Conservation (phyloP, 2,329 filamentous ascomycete genomes). For the Fusarium mexicanum region DNA sequence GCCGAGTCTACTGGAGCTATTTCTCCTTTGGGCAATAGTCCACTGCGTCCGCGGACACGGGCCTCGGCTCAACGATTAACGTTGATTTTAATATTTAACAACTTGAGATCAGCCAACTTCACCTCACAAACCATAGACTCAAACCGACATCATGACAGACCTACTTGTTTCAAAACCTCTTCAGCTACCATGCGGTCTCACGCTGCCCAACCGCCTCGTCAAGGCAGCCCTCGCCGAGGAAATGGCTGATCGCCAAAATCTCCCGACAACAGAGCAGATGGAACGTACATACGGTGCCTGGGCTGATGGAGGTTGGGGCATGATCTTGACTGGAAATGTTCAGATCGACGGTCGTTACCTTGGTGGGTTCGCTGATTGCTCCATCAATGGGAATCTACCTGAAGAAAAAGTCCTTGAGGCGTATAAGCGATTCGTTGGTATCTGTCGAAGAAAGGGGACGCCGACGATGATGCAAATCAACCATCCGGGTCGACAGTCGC, state of each 20-base stretch:
- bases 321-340: slow-evolving; percentile 62
- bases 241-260: slow-evolving; percentile 52
- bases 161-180: slow-evolving; percentile 49
- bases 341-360: slow-evolving; percentile 53
- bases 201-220: slow-evolving; percentile 63
- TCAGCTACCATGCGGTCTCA: slow-evolving; percentile 64
- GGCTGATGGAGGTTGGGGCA: slow-evolving; percentile 63
- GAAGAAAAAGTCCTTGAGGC: slow-evolving; percentile 45
- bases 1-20: slow-evolving; percentile 10
- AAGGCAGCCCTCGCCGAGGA: slow-evolving; percentile 62
- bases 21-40: slow-evolving; percentile 19
- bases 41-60: background rate
- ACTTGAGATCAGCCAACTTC: background rate
- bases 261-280: slow-evolving; percentile 54
- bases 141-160: slow-evolving; percentile 11
- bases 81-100: slow-evolving; percentile 1
- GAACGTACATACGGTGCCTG: slow-evolving; percentile 61
- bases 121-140: background rate
- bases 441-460: slow-evolving; percentile 46
- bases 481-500: slow-evolving; percentile 59
- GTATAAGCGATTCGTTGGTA: slow-evolving; percentile 52
- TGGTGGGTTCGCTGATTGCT: slow-evolving; percentile 48
- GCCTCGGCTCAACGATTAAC: background rate
- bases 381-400: slow-evolving; percentile 39
- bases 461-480: slow-evolving; percentile 57